Percentiles rank a stretch among this genome's conserved stretches.
Evolutionary conservation across 1,284 basidiomycete genomes (phyloP).

Genomic region (Papiliotrema flavescens): DNA sequence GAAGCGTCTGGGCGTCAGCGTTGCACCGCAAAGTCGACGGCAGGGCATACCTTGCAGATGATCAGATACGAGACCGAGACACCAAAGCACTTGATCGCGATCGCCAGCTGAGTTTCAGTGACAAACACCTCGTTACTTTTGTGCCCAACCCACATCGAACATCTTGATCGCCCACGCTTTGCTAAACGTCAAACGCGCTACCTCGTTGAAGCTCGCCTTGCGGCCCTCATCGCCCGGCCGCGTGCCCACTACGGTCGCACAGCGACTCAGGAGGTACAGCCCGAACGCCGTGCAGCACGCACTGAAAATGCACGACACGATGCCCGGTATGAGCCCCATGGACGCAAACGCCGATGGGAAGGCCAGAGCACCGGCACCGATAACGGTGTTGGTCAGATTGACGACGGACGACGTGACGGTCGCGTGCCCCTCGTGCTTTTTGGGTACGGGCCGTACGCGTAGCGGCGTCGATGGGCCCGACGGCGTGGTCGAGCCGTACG

Average conservation of each 20-base stretch:
- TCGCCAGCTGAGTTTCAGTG: slow-evolving; percentile 79
- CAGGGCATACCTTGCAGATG: slow-evolving; percentile 72
- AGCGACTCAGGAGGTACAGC: slow-evolving; percentile 81
- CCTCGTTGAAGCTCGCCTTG: slow-evolving; percentile 79
- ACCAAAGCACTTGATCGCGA: slow-evolving; percentile 95
- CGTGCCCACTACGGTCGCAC: slow-evolving; percentile 66
- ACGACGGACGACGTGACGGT: slow-evolving; percentile 24
- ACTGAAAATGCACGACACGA: slow-evolving; percentile 82
- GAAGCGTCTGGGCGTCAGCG: slow-evolving; percentile 53
- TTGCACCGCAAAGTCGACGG: neutral
- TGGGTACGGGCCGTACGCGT: too few species aligned
- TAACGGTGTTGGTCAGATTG: slow-evolving; percentile 80
- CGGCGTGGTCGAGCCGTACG: slow-evolving; percentile 1
- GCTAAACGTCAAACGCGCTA: slow-evolving; percentile 75
- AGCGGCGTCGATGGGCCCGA: neutral
- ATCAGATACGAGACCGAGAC: slow-evolving; percentile 95
- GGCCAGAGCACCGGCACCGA: slow-evolving; percentile 70
- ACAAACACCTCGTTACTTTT: slow-evolving; percentile 47
- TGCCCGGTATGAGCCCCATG: slow-evolving; percentile 78
- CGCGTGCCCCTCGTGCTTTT: neutral
- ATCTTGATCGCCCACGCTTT: slow-evolving; percentile 45
- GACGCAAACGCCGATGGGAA: slow-evolving; percentile 71
- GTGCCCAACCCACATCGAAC: slow-evolving; percentile 42
- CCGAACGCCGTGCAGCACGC: slow-evolving; percentile 78
- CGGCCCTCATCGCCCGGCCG: slow-evolving; percentile 49